Percentiles rank a stretch among this genome's conserved stretches.
phyloP scores from a whole-genome alignment of 1,139 yeast genomes.

The Casaregolazyma lundiana region DNA sequence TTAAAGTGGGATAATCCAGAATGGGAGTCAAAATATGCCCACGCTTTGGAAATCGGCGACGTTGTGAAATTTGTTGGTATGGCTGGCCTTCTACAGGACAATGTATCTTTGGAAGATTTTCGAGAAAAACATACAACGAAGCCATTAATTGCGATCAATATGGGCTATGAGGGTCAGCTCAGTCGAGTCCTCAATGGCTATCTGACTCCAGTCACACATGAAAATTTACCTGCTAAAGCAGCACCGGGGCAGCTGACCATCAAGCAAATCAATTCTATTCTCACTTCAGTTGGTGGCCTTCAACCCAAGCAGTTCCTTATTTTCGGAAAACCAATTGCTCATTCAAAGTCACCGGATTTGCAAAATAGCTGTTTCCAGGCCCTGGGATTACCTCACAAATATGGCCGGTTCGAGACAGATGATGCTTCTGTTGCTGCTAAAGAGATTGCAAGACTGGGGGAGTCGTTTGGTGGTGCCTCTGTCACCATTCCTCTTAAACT shows the following conservation, averaged over 20 bases:
- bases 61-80: constrained; percentile 79
- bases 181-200: constrained; percentile 71
- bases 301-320: constrained; percentile 62
- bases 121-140: constrained; percentile 41
- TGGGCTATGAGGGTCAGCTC: constrained; percentile 71
- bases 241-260: constrained; percentile 71
- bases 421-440: constrained; percentile 50
- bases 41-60: constrained; percentile 65
- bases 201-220: constrained; percentile 82
- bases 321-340: constrained; percentile 77
- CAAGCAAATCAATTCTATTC: constrained; percentile 54
- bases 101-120: constrained; percentile 65
- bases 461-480: constrained; percentile 78
- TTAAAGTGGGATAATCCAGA: constrained; percentile 63
- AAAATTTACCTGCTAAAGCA: constrained; percentile 55
- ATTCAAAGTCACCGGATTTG: constrained; percentile 82
- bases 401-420: constrained; percentile 63
- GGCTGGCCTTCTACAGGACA: constrained; percentile 63
- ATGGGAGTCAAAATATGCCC: constrained; percentile 69
- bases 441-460: constrained; percentile 44
- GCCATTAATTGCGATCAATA: constrained; percentile 81
- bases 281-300: constrained; percentile 58
- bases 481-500: constrained; percentile 87
- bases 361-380: constrained; percentile 72
- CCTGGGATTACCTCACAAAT: constrained; percentile 74